A percentile compares a stretch with the other conserved stretches of the same genome.
Evolutionary conservation across 257 asterid genomes (phyloP).

Genomic region (Solanum sejunctum): DNA sequence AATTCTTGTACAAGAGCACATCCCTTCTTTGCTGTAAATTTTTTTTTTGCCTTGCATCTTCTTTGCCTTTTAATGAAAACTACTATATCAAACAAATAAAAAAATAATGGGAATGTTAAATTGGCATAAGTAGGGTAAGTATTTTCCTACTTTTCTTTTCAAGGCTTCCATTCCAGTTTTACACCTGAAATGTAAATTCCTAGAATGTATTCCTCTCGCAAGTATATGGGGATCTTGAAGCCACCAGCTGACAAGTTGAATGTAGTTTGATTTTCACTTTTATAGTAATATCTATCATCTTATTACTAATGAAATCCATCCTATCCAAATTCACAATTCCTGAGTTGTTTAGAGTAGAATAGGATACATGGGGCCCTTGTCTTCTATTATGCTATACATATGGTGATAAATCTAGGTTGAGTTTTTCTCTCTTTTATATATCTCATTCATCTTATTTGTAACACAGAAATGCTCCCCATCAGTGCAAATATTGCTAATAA

Average conservation of each 20-base stretch:
- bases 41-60: no score
- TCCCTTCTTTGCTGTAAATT: no score
- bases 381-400: neutral
- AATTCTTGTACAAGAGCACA: no score
- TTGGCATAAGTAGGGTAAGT: neutral
- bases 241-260: neutral
- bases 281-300: neutral
- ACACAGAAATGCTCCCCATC: constrained; percentile 48
- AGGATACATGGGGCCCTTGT: neutral
- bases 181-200: neutral
- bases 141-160: neutral
- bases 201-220: neutral
- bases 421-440: neutral
- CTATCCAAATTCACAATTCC: neutral
- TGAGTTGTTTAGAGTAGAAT: neutral
- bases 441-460: constrained; percentile 7
- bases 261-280: neutral
- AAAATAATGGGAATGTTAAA: neutral
- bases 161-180: neutral
- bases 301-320: neutral
- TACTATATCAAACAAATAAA: no score
- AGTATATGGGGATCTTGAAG: neutral
- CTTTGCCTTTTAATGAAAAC: no score
- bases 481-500: constrained; percentile 56
- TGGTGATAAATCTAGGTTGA: neutral